A percentile compares a stretch with the other conserved stretches of the same genome.
These are phyloP conservation scores for Agaricus subrufescens DNA, from an alignment of 768 basidiomycete genomes.

Conservation along the genomic window DNA sequence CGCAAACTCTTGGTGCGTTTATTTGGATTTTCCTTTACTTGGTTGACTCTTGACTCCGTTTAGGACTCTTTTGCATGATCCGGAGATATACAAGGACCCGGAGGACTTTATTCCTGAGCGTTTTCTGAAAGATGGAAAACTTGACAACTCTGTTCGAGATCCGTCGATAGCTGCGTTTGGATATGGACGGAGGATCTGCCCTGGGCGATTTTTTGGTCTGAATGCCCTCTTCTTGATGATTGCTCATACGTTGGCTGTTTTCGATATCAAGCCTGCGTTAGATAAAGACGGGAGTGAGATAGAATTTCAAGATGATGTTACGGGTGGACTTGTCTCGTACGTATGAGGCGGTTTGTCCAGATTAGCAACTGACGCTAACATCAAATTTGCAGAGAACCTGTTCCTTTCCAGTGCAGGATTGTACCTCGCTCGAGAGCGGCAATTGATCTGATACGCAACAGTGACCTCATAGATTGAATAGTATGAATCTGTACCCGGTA, in stretches of 20 bases:
- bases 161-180: constrained; percentile 4
- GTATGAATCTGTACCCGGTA: too few relatives aligned
- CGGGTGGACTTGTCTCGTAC: constrained; percentile 3
- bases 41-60: background rate
- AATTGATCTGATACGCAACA: background rate
- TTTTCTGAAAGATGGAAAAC: constrained; percentile 11
- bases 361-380: background rate
- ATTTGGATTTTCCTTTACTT: background rate
- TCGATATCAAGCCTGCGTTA: background rate
- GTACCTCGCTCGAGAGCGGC: constrained; percentile 3
- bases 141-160: constrained; percentile 1
- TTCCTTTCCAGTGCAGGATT: constrained; percentile 7
- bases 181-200: constrained; percentile 4
- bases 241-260: constrained; percentile 1
- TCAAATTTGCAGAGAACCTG: background rate
- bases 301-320: background rate
- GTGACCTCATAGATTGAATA: background rate
- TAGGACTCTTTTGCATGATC: constrained; percentile 10
- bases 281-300: constrained; percentile 1
- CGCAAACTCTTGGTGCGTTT: constrained; percentile 30
- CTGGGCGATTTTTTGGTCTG: constrained; percentile 1
- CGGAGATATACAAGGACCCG: constrained; percentile 5
- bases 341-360: background rate
- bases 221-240: background rate
- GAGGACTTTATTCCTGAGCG: constrained; percentile 6